Evolutionary conservation across 2,329 filamentous ascomycete genomes (phyloP), one percentile per base, ranked within the genome.

Genomic region (Alternaria triticimaculans): DNA sequence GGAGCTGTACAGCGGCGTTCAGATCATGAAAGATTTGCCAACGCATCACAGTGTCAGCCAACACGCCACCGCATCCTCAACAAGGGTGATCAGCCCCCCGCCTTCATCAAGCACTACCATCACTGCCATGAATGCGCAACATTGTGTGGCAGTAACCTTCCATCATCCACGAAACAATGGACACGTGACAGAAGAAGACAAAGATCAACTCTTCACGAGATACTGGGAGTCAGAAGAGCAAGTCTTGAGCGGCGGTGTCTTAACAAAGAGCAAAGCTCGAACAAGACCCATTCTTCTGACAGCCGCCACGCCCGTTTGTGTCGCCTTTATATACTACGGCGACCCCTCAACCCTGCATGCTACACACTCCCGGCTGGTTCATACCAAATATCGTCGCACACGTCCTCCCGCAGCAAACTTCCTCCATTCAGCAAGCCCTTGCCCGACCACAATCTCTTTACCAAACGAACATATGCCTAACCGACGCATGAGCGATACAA

Each of bases 191-290:
- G 53, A 60, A 64, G 45, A 58, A 70, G 67, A 72, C 71, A 75
- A 73, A 72, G 72, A 55, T 60, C 56, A 23, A 55, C 62, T 26
- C 60, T 71, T 72, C 70, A 71, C 70, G 50, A 50, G 43, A 43
- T 28, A 43, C n/a, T 44, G 6, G 12, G 43, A 60, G 49, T 58
- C 60, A 59, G 49, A 54, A 65, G 60, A 68, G 51, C 48, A 59
- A 65, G 68, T 69, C 69, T 75, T 61, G 62, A 55, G 57, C 33
- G 28, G 46, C 28, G 37, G 48, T 54, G 28, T 33, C 44, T 57
- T 64, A 63, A 75, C 73, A 76, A 77, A 75, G 72, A 70, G 70
- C 70, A 74, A 73, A 72, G 61, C 33, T 44, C 65, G 60, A 72
- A 73, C 71, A 73, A 76, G 68, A 61, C 53, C 51, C 59, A 66